These are phyloP conservation scores for Westerdykella ornata DNA, from an alignment of 2,329 filamentous ascomycete genomes.

Conservation along the genomic window DNA sequence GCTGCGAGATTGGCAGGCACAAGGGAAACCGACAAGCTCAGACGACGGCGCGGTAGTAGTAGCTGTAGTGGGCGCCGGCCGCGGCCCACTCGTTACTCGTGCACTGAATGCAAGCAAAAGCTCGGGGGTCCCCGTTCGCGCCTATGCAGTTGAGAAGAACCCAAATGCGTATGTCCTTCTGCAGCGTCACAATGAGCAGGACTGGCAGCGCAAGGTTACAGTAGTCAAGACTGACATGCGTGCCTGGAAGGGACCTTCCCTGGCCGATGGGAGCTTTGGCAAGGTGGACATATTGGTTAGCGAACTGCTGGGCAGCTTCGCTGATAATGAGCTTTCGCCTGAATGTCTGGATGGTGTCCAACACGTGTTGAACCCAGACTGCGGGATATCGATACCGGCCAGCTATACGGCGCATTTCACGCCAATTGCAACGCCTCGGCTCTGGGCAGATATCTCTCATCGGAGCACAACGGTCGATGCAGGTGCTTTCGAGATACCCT, in stretches of 20 bases:
- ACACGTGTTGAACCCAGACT: slow-evolving; percentile 68
- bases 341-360: slow-evolving; percentile 96
- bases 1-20: slow-evolving; percentile 67
- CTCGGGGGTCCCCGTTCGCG: slow-evolving; percentile 70
- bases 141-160: slow-evolving; percentile 97
- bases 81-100: slow-evolving; percentile 84
- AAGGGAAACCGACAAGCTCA: slow-evolving; percentile 68
- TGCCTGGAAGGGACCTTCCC: slow-evolving; percentile 77
- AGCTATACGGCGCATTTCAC: slow-evolving; percentile 91
- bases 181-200: slow-evolving; percentile 70
- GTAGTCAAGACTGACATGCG: slow-evolving; percentile 97
- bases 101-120: slow-evolving; percentile 72
- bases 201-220: slow-evolving; percentile 74
- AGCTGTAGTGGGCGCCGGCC: slow-evolving; percentile 86
- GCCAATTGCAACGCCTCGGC: slow-evolving; percentile 81
- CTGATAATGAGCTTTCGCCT: slow-evolving; percentile 92
- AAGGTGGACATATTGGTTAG: slow-evolving; percentile 90
- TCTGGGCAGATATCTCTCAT: slow-evolving; percentile 71
- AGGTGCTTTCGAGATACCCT: slow-evolving; percentile 80
- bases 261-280: slow-evolving; percentile 48
- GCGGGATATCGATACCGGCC: slow-evolving; percentile 88
- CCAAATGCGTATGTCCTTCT: slow-evolving; percentile 94
- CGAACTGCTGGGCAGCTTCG: slow-evolving; percentile 90
- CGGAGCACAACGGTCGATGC: slow-evolving; percentile 54
- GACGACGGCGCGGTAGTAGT: slow-evolving; percentile 68